Conservation (phyloP, 148 eudicot genomes). For the Pharnaceum exiguum region DNA sequence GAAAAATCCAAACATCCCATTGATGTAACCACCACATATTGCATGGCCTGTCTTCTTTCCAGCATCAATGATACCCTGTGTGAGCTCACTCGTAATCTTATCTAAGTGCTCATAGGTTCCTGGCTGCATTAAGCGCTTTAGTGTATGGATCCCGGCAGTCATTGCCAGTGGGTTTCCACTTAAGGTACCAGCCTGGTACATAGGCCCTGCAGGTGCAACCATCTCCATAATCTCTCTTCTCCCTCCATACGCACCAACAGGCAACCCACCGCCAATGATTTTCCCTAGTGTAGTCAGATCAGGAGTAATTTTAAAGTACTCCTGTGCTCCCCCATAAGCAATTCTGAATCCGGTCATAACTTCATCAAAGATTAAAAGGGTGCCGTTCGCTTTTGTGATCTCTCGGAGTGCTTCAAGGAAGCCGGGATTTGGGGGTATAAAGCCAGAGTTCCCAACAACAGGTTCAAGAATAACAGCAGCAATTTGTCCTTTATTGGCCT, state of each 20-base stretch:
- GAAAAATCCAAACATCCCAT: constrained; percentile 95
- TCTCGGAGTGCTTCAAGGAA: constrained; percentile 59
- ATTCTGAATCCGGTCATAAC: constrained; percentile 96
- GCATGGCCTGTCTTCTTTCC: constrained; percentile 91
- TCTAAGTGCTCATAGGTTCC: constrained; percentile 74
- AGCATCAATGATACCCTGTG: constrained; percentile 65
- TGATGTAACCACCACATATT: constrained; percentile 68
- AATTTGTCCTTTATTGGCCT: constrained; percentile 68
- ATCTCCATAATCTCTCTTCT: constrained; percentile 96
- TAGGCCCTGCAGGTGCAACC: constrained; percentile 96
- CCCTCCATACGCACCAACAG: constrained; percentile 96
- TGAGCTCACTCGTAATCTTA: constrained; percentile 62
- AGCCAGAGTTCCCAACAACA: constrained; percentile 90
- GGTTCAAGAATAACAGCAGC: constrained; percentile 93
- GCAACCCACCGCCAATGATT: constrained; percentile 91
- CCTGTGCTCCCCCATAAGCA: constrained; percentile 95
- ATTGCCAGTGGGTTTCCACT: constrained; percentile 98
- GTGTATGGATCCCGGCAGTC: constrained; percentile 98
- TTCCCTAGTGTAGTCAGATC: constrained; percentile 91
- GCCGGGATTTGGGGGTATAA: constrained; percentile 67
- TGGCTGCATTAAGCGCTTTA: constrained; percentile 61
- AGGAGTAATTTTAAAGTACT: constrained; percentile 78
- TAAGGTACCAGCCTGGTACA: constrained; percentile 94
- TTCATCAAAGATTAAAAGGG: constrained; percentile 85
- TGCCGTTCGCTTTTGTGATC: constrained; percentile 61